Percentiles rank a stretch among this genome's conserved stretches.
phyloP scores from a whole-genome alignment of 2,329 filamentous ascomycete genomes.

The Fusarium albosuccineum region DNA sequence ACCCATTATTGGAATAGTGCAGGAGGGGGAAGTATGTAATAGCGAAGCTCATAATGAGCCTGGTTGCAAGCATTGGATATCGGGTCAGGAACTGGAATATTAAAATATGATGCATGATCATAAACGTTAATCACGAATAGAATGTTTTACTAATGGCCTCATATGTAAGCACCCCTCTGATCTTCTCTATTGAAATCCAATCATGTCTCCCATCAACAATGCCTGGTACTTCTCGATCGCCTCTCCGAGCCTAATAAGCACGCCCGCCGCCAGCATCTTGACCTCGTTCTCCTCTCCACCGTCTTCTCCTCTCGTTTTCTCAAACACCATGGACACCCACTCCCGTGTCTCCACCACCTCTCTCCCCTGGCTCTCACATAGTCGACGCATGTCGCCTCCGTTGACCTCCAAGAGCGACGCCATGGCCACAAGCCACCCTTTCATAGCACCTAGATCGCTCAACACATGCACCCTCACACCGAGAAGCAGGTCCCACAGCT shows the following conservation, averaged over 20 bases:
- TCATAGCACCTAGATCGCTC: conserved; percentile 75
- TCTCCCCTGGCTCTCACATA: conserved; percentile 80
- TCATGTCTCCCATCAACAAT: conserved; percentile 78
- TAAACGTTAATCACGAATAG: conserved; percentile 32
- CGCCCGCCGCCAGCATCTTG: conserved; percentile 81
- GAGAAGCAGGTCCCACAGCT: conserved; percentile 87
- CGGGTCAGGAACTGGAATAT: conserved; percentile 5
- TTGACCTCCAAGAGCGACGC: conserved; percentile 88
- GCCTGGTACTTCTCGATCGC: conserved; percentile 85
- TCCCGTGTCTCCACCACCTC: conserved; percentile 88
- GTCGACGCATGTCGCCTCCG: conserved; percentile 73
- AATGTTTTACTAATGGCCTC: conserved; percentile 14
- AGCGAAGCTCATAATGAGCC: background rate
- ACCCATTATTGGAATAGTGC: background rate
- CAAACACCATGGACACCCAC: conserved; percentile 86
- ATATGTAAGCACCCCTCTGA: background rate
- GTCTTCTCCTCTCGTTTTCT: conserved; percentile 64
- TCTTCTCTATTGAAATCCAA: conserved; percentile 52
- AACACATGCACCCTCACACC: conserved; percentile 70
- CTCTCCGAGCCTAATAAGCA: conserved; percentile 83
- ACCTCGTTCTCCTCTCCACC: conserved; percentile 80
- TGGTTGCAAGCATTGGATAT: background rate
- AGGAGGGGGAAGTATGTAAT: conserved; percentile 1
- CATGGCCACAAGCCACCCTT: conserved; percentile 82
- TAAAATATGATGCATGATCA: conserved; percentile 21